phyloP scores from a whole-genome alignment of 148 eudicot species.

The Spergularia bocconei region DNA sequence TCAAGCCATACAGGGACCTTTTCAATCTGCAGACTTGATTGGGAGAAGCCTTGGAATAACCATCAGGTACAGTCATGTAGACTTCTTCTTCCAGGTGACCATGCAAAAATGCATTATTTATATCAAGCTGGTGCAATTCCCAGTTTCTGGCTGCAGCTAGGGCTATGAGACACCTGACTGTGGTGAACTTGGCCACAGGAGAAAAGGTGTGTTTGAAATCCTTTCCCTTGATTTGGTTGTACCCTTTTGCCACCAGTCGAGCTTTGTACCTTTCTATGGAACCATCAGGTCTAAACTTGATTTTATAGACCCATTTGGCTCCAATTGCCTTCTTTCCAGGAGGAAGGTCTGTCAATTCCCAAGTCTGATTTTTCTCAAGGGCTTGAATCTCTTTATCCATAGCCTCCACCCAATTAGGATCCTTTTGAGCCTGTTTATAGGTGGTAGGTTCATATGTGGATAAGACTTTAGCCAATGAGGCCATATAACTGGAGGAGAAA shows the following conservation, averaged over 20 bases:
- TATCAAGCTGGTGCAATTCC: background rate
- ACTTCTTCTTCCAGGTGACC: background rate
- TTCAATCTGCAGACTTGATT: background rate
- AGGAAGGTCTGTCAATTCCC: background rate
- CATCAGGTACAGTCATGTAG: background rate
- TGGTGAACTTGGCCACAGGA: background rate
- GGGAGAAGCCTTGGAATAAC: no score
- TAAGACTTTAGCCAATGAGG: background rate
- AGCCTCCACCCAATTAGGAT: background rate
- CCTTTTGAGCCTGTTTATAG: background rate
- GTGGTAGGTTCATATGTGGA: background rate
- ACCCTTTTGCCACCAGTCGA: no score
- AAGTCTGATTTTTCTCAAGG: background rate
- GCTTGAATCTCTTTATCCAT: background rate
- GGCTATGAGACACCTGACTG: background rate
- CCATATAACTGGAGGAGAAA: background rate
- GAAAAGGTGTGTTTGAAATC: no score
- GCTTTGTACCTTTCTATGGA: background rate
- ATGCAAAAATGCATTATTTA: constrained; percentile 1
- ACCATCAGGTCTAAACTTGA: background rate
- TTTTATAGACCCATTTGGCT: constrained; percentile 3
- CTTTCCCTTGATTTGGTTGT: background rate
- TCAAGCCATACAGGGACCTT: background rate
- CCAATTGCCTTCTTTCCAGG: background rate
- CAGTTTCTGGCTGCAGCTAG: background rate